phyloP scores from a whole-genome alignment of 352 stramenopile species.

The Thalassiosira pacifica region DNA sequence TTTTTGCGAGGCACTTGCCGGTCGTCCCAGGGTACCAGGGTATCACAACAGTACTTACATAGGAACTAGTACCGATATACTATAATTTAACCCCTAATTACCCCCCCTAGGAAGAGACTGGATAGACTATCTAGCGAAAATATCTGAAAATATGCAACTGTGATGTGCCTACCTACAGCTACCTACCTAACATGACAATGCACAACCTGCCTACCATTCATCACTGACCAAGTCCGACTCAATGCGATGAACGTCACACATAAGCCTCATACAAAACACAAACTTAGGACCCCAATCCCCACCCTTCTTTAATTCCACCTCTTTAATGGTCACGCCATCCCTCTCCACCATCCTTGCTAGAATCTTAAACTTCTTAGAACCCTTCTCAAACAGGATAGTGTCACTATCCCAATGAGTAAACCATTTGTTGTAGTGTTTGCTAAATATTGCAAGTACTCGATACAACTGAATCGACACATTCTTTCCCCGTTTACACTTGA shows the following conservation, averaged over 20 bases:
- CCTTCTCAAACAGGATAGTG: not conserved
- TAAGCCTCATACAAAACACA: slow-evolving; percentile 5
- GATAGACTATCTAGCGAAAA: not conserved
- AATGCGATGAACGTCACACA: not conserved
- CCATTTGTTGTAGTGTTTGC: slow-evolving; percentile 41
- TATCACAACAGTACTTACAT: not conserved
- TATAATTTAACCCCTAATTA: not conserved
- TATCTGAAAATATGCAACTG: not conserved
- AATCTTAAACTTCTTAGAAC: slow-evolving; percentile 6
- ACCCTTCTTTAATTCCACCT: slow-evolving; percentile 21
- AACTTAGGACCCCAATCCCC: slow-evolving; percentile 1
- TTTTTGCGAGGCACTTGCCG: not conserved
- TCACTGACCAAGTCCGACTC: not conserved
- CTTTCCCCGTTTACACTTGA: slow-evolving; percentile 17
- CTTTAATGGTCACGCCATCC: not conserved
- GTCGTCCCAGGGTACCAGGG: not conserved
- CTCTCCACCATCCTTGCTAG: slow-evolving; percentile 32
- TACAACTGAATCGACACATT: slow-evolving; percentile 12
- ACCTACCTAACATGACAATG: not conserved
- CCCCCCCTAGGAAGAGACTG: not conserved
- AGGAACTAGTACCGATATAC: not conserved
- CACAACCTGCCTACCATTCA: not conserved
- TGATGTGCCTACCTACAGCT: not conserved
- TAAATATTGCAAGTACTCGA: slow-evolving; percentile 17
- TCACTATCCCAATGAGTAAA: not conserved